A percentile compares a stretch with the other conserved stretches of the same genome.
These are phyloP conservation scores for Fusarium tupiense DNA, from an alignment of 2,329 filamentous ascomycete species.

Conservation along the genomic window DNA sequence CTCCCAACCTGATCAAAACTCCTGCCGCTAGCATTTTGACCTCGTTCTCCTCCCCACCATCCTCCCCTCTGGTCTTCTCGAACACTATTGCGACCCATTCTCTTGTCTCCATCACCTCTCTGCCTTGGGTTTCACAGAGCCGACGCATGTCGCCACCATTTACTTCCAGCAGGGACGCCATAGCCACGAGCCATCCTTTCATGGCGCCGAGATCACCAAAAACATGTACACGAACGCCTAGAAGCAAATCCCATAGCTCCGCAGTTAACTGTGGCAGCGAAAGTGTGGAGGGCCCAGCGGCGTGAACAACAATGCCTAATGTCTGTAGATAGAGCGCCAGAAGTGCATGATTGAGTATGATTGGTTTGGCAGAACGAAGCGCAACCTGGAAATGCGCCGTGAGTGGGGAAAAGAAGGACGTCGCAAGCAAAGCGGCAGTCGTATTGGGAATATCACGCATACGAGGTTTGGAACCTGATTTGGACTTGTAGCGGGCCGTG, in stretches of 20 bases:
- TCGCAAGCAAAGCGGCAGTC: constrained; percentile 78
- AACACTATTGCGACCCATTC: constrained; percentile 88
- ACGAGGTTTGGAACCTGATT: constrained; percentile 50
- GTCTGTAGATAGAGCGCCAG: constrained; percentile 87
- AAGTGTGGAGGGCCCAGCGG: constrained; percentile 81
- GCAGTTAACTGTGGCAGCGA: constrained; percentile 81
- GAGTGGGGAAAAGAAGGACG: constrained; percentile 87
- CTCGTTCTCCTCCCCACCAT: constrained; percentile 75
- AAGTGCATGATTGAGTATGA: constrained; percentile 79
- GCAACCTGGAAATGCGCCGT: constrained; percentile 81
- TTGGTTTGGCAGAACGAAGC: constrained; percentile 59
- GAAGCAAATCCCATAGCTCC: constrained; percentile 85
- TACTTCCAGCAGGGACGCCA: constrained; percentile 83
- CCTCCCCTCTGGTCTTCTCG: constrained; percentile 63
- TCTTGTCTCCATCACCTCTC: constrained; percentile 83
- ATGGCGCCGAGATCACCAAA: constrained; percentile 73
- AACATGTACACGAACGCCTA: constrained; percentile 70
- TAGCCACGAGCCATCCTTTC: constrained; percentile 79
- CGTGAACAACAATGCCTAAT: constrained; percentile 82
- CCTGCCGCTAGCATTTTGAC: constrained; percentile 82
- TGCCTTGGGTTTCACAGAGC: constrained; percentile 78
- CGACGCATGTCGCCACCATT: constrained; percentile 77
- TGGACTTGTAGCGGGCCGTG: constrained; percentile 65
- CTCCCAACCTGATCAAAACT: constrained; percentile 79
- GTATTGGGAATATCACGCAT: constrained; percentile 75